Conservation (phyloP, 75 land plant genomes). For the Isoetes taiwanensis region DNA sequence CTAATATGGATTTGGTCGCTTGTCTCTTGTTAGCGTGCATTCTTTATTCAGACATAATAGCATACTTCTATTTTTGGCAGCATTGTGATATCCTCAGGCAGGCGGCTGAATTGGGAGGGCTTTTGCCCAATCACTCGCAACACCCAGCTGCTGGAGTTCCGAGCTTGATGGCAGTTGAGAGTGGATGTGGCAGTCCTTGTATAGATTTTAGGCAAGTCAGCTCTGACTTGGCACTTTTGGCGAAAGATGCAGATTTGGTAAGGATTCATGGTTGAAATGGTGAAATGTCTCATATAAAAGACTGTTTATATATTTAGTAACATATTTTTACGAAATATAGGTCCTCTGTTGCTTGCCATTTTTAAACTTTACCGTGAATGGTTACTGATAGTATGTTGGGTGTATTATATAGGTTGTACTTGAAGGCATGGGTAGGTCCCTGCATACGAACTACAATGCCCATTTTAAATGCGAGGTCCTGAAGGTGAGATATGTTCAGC, state of each 20-base stretch:
- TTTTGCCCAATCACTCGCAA: slow-evolving; percentile 76
- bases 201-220: slow-evolving; percentile 93
- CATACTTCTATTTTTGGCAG: slow-evolving; percentile 21
- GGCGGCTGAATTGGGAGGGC: slow-evolving; percentile 95
- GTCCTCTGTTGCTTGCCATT: too few species aligned
- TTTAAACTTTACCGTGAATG: too few species aligned
- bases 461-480: slow-evolving; percentile 77
- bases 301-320: too few species aligned
- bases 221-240: slow-evolving; percentile 81
- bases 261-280: background rate
- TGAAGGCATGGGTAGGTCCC: slow-evolving; percentile 98
- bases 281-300: too few species aligned
- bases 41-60: too few species aligned
- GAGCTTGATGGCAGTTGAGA: slow-evolving; percentile 82
- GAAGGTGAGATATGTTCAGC: too few species aligned
- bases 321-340: too few species aligned
- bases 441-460: slow-evolving; percentile 94
- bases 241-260: slow-evolving; percentile 95
- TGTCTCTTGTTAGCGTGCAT: too few species aligned
- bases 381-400: too few species aligned
- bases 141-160: slow-evolving; percentile 76
- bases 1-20: too few species aligned
- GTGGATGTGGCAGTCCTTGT: slow-evolving; percentile 96
- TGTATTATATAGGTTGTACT: slow-evolving; percentile 68
- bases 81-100: slow-evolving; percentile 83